Evolutionary conservation across 257 asterid species (phyloP), one percentile per base, ranked within the genome.

Genomic region (Plantago elongata): DNA sequence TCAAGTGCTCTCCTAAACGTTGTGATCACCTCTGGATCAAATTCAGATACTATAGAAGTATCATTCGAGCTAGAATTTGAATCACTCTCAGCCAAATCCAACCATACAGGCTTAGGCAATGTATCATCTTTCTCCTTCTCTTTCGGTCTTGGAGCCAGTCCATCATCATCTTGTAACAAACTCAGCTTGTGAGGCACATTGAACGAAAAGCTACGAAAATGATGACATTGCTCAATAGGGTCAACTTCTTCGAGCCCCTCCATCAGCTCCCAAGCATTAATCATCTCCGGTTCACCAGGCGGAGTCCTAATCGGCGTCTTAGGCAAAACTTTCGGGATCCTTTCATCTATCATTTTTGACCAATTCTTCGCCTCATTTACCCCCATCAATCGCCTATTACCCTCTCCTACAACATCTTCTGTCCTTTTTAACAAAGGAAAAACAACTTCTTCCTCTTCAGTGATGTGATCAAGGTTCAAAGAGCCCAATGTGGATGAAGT

Each of bases 201-300:
- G 46, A 89, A 92, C 0, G 99, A 92, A 54, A 89, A 87, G 80
- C 96, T 83, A 2, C 95, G 95, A 57, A 75, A 50, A 22, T 83
- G 90, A 51, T 65, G 68, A 11, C 22, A 45, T 2, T 70, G 72
- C 10, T 81, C 59, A 18, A 75, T 76, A 14, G 97, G 97, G 56
- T 88, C 74, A 37, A 48, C 17, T 29, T 87, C 97, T 29, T 89
- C 95, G 4, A 93, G 87, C 2, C 96, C 99, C 70, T 83, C 92
- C 97, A 89, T 89, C 75, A 93, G 64, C 56, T 93, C 97, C 90
- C 94, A 87, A n/a, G 86, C 86, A 66, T 93, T 78, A 75, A 93
- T 87, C 47, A 57, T 79, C 77, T 89, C 96, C 13, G 94, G 94
- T 75, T 93, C 97, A 0, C 94, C 96, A 2, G 95, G 90, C n/a